phyloP scores from a whole-genome alignment of 2,329 filamentous ascomycete species.

The Aspergillus spinulosporus region DNA sequence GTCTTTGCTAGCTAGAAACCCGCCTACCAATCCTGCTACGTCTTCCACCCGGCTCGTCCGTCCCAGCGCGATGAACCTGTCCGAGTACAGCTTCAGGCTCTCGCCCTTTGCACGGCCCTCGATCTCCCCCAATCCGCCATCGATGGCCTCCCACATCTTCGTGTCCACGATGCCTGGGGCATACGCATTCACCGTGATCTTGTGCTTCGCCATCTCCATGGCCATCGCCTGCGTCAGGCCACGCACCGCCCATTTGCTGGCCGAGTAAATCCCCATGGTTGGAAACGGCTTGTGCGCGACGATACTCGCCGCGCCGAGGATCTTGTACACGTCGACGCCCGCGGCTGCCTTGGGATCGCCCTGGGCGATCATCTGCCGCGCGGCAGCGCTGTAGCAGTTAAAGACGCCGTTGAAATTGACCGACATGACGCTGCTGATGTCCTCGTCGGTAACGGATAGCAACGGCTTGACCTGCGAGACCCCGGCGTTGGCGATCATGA shows the following conservation, averaged over 20 bases:
- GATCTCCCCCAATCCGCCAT: constrained; percentile 58
- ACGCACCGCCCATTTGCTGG: constrained; percentile 66
- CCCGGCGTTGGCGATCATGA: constrained; percentile 63
- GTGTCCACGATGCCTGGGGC: constrained; percentile 68
- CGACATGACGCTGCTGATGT: constrained; percentile 61
- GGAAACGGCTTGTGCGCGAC: constrained; percentile 62
- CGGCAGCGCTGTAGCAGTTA: constrained; percentile 68
- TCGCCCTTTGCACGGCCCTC: constrained; percentile 54
- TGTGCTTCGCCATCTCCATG: constrained; percentile 63
- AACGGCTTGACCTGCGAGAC: constrained; percentile 59
- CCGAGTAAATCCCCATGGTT: constrained; percentile 62
- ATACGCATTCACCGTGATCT: constrained; percentile 68
- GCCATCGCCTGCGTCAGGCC: constrained; percentile 67
- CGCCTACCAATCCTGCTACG: constrained; percentile 62
- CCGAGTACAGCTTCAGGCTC: constrained; percentile 56
- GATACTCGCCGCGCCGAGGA: constrained; percentile 57
- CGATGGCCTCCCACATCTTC: constrained; percentile 69
- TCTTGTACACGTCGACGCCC: constrained; percentile 41
- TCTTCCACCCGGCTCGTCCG: constrained; percentile 63
- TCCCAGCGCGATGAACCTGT: constrained; percentile 58
- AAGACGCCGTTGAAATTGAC: constrained; percentile 67
- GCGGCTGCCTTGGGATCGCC: constrained; percentile 41
- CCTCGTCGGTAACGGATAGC: constrained; percentile 58
- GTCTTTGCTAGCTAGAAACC: constrained; percentile 60
- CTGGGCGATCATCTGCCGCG: constrained; percentile 65